Conservation (phyloP, 163 green algal species). For the Chlamydomonas reinhardtii region DNA sequence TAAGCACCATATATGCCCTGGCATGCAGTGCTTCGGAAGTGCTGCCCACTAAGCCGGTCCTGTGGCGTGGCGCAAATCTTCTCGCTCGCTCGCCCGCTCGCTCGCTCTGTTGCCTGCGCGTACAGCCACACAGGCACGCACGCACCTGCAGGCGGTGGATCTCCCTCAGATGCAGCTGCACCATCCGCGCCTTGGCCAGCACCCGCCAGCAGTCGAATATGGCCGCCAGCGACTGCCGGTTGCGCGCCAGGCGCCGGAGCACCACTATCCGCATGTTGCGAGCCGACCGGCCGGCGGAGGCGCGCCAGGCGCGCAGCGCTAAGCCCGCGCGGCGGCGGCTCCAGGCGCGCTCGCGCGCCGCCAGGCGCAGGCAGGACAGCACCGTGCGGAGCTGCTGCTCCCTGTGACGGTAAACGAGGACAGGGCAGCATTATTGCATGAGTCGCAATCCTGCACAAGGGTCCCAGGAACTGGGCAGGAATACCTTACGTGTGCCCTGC, state of each 20-base stretch:
- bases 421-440: too few relatives aligned
- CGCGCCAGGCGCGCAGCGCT: conserved; percentile 35
- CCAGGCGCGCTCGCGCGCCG: conserved; percentile 21
- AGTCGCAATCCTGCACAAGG: too few relatives aligned
- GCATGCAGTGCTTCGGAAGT: too few relatives aligned
- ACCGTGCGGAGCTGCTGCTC: neutral
- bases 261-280: conserved; percentile 27
- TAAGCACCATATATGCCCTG: too few relatives aligned
- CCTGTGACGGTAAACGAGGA: neutral
- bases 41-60: too few relatives aligned
- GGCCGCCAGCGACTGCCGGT: neutral
- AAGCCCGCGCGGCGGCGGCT: neutral
- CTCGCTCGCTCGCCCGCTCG: too few relatives aligned
- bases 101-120: too few relatives aligned
- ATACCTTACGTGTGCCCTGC: too few relatives aligned
- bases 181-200: conserved; percentile 27
- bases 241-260: neutral
- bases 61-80: too few relatives aligned
- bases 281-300: neutral
- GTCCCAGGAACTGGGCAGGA: too few relatives aligned
- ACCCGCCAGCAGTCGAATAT: conserved; percentile 41
- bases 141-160: conserved; percentile 44
- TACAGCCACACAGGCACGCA: neutral
- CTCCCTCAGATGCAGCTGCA: conserved; percentile 46
- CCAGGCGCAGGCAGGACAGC: conserved; percentile 22